Base-by-base conservation (phyloP, 1,284 basidiomycete species). In the Sporisorium reilianum region DNA sequence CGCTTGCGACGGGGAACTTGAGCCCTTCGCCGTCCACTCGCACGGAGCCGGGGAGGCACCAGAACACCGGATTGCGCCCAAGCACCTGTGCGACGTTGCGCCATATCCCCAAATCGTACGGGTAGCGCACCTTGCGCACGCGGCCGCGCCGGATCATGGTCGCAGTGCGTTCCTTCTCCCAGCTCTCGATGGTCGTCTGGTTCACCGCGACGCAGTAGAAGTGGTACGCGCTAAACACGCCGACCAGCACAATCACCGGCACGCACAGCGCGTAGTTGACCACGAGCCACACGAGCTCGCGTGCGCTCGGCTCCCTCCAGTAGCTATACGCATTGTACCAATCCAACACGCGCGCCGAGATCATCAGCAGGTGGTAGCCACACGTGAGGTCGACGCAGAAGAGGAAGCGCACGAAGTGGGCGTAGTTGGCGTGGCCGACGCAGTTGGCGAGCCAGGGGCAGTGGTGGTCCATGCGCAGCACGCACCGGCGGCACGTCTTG, bases 101-200 rank as follows among this genome's bases (percentile, higher is more conserved):
- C 73, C 89, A 83, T 44, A 86, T 78, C 8, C 94, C 94, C 51
- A 98, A 86, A 84, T 96, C 73, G 58, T 97, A 99, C 55, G 96
- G 96, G 82, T 95, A 99, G 84, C 92, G 93, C 82, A 96, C 88
- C 90, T 93, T 75, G 16, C 66, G 38, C 68, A 98, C 92, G 85
- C 92, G 92, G 1, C 95, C 96, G 64, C 92, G 87, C 14, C 92
- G 89, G 48, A 94, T 90, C 77, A 98, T 88, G 0, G 90, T 93
- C 5, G 93, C 91, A 0, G 91, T 93, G 84, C 93, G 94, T 82
- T 99, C 95, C 86, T 97, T 97, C 85, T 99, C 97, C 93, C 94
- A 97, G 1, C 92, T 90, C 86, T 99, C 96, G 62, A 99, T 97
- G 0, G 96, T 98, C 0, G 96, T 99, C 12, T 91, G 91, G 84